A percentile compares a stretch with the other conserved stretches of the same genome.
Evolutionary conservation across 306 rosid genomes (phyloP).

Genomic region (Carpinus viminea): DNA sequence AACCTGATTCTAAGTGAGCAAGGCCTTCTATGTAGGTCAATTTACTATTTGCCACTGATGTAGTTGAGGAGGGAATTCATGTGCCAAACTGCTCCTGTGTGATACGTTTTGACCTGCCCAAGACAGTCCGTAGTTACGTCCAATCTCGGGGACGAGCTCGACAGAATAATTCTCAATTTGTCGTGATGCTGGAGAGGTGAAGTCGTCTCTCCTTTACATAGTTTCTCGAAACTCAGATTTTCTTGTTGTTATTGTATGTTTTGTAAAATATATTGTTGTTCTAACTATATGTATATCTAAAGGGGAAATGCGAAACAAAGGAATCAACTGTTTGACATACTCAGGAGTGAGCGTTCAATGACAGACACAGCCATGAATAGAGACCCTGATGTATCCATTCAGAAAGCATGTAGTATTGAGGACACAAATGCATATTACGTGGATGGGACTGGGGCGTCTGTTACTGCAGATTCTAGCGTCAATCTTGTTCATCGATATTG

Average conservation of each 20-base stretch:
- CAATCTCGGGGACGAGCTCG: constrained; percentile 92
- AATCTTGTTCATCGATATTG: constrained; percentile 64
- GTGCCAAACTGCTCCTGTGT: constrained; percentile 88
- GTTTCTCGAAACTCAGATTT: constrained; percentile 7
- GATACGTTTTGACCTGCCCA: constrained; percentile 90
- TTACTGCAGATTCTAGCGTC: constrained; percentile 69
- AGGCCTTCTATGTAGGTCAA: constrained; percentile 65
- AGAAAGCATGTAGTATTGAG: constrained; percentile 34
- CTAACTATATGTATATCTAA: constrained; percentile 18
- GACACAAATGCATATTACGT: constrained; percentile 52
- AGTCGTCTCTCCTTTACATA: constrained; percentile 22
- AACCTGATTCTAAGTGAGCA: constrained; percentile 33
- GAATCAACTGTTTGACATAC: constrained; percentile 67
- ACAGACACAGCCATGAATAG: constrained; percentile 57
- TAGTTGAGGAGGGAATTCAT: constrained; percentile 94
- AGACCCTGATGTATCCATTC: constrained; percentile 41
- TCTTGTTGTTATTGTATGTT: constrained; percentile 7
- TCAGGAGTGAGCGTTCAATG: constrained; percentile 77
- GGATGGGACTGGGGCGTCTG: constrained; percentile 68
- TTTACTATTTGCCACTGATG: constrained; percentile 86
- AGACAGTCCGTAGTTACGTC: constrained; percentile 81
- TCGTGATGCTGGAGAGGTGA: constrained; percentile 88
- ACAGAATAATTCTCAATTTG: constrained; percentile 68
- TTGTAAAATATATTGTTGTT: neutral
- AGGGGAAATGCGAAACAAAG: constrained; percentile 86